Conservation (phyloP, 2,329 filamentous ascomycete species). For the Xylaria sp. region DNA sequence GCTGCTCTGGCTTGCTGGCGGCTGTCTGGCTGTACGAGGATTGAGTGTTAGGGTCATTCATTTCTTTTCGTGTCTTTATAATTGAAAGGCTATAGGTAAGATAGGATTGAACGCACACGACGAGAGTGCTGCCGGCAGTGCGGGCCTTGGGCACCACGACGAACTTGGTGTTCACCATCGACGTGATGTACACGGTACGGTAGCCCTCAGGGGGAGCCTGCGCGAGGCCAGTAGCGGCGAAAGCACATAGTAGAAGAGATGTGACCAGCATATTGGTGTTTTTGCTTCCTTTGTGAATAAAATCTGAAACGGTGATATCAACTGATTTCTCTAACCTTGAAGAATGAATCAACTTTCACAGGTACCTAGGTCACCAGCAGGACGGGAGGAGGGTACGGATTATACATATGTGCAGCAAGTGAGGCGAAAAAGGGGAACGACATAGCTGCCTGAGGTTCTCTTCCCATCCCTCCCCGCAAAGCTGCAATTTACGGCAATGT, state of each 20-base stretch:
- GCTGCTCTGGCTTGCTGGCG: slow-evolving; percentile 52
- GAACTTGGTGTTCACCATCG: slow-evolving; percentile 54
- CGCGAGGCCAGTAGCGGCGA: slow-evolving; percentile 51
- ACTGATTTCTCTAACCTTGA: not conserved
- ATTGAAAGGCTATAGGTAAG: not conserved
- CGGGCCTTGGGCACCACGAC: slow-evolving; percentile 53
- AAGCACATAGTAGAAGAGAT: slow-evolving; percentile 47
- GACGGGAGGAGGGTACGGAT: slow-evolving; percentile 21
- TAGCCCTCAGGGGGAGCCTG: slow-evolving; percentile 54
- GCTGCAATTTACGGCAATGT: slow-evolving; percentile 41
- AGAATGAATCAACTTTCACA: slow-evolving; percentile 14
- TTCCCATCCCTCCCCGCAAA: slow-evolving; percentile 21
- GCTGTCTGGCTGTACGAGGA: slow-evolving; percentile 48
- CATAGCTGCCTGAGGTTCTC: slow-evolving; percentile 11
- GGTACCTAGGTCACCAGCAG: slow-evolving; percentile 9
- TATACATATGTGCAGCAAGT: slow-evolving; percentile 25
- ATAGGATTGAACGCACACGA: slow-evolving; percentile 49
- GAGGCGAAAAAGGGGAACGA: not conserved
- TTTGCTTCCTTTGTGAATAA: slow-evolving; percentile 28
- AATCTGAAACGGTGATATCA: not conserved
- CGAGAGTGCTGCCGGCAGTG: slow-evolving; percentile 49
- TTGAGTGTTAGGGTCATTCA: slow-evolving; percentile 5
- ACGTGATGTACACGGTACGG: slow-evolving; percentile 54
- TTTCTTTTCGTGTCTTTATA: not conserved
- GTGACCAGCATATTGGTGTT: slow-evolving; percentile 46